Conservation (phyloP, 2,329 filamentous ascomycete genomes). For the Calonectria henricotiae region DNA sequence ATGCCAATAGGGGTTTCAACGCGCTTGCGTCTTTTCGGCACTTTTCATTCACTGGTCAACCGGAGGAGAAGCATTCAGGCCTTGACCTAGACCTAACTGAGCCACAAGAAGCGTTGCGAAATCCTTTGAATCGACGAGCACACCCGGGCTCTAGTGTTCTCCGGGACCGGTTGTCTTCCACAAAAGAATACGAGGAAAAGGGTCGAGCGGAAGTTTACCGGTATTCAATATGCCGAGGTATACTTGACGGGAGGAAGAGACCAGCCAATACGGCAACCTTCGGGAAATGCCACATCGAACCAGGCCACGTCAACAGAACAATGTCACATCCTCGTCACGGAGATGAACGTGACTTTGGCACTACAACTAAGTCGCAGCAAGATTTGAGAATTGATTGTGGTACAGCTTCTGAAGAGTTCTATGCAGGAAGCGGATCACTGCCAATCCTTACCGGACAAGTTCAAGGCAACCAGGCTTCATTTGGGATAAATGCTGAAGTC, state of each 20-base stretch:
- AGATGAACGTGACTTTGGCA: background rate
- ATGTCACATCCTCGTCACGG: background rate
- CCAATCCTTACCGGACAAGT: constrained; percentile 27
- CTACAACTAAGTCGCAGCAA: background rate
- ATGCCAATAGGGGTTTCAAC: background rate
- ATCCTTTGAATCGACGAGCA: background rate
- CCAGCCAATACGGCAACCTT: background rate
- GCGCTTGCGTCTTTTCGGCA: background rate
- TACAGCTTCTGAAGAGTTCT: constrained; percentile 49
- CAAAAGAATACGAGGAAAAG: background rate
- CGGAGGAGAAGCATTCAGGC: constrained; percentile 6
- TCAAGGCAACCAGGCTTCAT: constrained; percentile 8
- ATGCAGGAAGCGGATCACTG: constrained; percentile 46
- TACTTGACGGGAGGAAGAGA: no score
- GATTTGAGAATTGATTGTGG: constrained; percentile 27
- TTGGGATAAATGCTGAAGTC: constrained; percentile 34
- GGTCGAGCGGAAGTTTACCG: background rate
- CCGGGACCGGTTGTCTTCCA: background rate
- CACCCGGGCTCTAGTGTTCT: background rate
- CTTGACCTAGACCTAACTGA: background rate
- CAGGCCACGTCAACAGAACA: no score
- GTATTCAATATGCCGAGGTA: background rate
- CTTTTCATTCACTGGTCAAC: constrained; percentile 13
- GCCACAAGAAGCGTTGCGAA: background rate
- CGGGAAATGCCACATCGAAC: background rate